phyloP scores from a whole-genome alignment of 441 rosid genomes.

The Pelargonium fulgidum region DNA sequence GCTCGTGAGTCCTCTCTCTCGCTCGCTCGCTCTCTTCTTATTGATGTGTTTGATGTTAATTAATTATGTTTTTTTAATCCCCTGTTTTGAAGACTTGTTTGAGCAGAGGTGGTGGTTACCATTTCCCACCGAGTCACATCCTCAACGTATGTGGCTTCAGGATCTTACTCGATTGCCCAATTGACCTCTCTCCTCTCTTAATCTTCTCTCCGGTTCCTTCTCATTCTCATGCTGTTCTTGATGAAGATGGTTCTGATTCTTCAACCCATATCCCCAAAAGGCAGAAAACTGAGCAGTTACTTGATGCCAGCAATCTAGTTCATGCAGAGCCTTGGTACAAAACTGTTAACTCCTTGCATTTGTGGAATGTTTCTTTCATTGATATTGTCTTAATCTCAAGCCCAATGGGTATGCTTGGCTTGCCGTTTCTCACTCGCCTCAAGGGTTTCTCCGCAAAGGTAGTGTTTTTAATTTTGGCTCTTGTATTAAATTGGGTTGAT shows the following conservation, averaged over 20 bases:
- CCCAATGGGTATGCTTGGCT: constrained; percentile 69
- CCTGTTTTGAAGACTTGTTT: constrained; percentile 57
- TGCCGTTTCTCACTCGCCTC: constrained; percentile 59
- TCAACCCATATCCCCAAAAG: constrained; percentile 28
- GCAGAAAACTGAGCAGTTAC: constrained; percentile 34
- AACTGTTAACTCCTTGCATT: constrained; percentile 51
- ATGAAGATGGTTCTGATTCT: constrained; percentile 26
- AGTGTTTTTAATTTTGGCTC: neutral
- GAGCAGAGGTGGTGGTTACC: constrained; percentile 64
- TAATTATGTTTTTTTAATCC: neutral
- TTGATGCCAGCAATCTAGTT: constrained; percentile 41
- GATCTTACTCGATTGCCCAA: constrained; percentile 68
- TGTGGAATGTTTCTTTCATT: constrained; percentile 71
- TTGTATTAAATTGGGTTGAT: neutral
- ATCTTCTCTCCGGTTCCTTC: constrained; percentile 56
- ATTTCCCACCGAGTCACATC: constrained; percentile 63
- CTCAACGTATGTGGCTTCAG: constrained; percentile 56
- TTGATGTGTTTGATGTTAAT: neutral
- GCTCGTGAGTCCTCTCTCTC: constrained; percentile 1
- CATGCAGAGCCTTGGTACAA: constrained; percentile 73
- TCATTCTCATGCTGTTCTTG: constrained; percentile 12
- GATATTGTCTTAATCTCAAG: constrained; percentile 67
- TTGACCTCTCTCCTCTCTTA: constrained; percentile 60
- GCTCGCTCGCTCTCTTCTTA: neutral
- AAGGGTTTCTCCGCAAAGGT: constrained; percentile 73